Evolutionary conservation across 352 stramenopile species (phyloP), one percentile per base, ranked within the genome.

Genomic region (Phytophthora ramorum): DNA sequence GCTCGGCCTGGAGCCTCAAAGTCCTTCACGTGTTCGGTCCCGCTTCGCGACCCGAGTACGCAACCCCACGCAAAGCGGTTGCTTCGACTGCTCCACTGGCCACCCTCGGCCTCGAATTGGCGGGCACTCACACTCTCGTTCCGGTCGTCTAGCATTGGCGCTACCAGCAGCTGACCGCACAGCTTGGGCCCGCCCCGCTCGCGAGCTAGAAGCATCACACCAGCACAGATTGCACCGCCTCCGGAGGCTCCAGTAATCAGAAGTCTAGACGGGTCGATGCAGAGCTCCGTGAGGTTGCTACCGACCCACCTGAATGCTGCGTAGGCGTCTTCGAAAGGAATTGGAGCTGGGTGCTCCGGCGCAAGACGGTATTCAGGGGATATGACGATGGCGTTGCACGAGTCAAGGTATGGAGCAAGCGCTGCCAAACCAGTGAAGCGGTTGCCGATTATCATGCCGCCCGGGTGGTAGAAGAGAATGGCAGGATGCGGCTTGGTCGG

Each of bases 391-490:
- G 66, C 53, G 26, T 62, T 62, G 41, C 53, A 66, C 17, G 43
- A 55, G 35, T 60, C 48, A 19, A 73, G 53, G 44, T 65, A 73
- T 17, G 47, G 66, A 6, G 48, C 34, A n/a, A 69, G 13, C 12
- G 47, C 43, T 50, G 8, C 13, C 12, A 73, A 26, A 22, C 59
- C 66, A 28, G 59, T 69, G 53, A 69, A 66, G 14, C 58, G 66
- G 22, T 73, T 73, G 47, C 66, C 66, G 2, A 65, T 65, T 53
- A 73, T 69, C 59, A 69, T 73, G 2, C 66, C 66, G 4, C 66
- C 65, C n/a, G 66, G 66, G 22, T 73, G 66, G 43, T 62, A 73
- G 48, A 69, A 73, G 34, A 73, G 66, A 44, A 73, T 73, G 35
- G 46, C 58, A 13, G 66, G 52, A 47, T 73, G 48, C 13, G 51